phyloP scores from a whole-genome alignment of 2,329 filamentous ascomycete species.

The Aureobasidium mangrovei region DNA sequence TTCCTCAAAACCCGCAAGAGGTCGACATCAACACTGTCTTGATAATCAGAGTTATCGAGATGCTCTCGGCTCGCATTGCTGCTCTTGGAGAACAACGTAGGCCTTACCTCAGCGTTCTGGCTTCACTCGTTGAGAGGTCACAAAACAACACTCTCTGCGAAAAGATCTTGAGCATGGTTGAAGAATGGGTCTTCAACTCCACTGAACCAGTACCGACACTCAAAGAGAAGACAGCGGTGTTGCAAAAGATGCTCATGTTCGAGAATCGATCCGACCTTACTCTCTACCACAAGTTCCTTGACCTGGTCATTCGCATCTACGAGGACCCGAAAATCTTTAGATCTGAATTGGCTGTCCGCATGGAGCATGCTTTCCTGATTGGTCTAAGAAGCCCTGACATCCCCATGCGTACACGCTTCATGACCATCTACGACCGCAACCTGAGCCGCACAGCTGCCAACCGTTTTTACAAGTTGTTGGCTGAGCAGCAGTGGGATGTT shows the following conservation, averaged over 20 bases:
- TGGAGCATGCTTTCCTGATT: conserved; percentile 97
- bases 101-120: conserved; percentile 89
- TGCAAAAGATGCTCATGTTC: conserved; percentile 98
- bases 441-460: conserved; percentile 86
- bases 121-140: conserved; percentile 91
- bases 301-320: conserved; percentile 95
- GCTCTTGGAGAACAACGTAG: conserved; percentile 81
- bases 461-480: conserved; percentile 79
- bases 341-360: conserved; percentile 88
- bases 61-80: conserved; percentile 86
- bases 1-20: conserved; percentile 63
- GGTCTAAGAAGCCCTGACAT: conserved; percentile 89
- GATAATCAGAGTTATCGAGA: conserved; percentile 91
- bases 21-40: conserved; percentile 81
- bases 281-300: conserved; percentile 84
- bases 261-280: conserved; percentile 75
- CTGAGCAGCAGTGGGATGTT: conserved; percentile 94
- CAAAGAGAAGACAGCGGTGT: conserved; percentile 96
- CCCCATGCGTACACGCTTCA: conserved; percentile 93
- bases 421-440: conserved; percentile 91
- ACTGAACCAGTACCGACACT: conserved; percentile 93
- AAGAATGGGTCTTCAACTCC: conserved; percentile 91
- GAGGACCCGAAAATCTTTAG: conserved; percentile 93
- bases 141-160: conserved; percentile 77
- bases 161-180: conserved; percentile 89